phyloP scores from a whole-genome alignment of 1,284 basidiomycete species.

The Heterobasidion parviporum region DNA sequence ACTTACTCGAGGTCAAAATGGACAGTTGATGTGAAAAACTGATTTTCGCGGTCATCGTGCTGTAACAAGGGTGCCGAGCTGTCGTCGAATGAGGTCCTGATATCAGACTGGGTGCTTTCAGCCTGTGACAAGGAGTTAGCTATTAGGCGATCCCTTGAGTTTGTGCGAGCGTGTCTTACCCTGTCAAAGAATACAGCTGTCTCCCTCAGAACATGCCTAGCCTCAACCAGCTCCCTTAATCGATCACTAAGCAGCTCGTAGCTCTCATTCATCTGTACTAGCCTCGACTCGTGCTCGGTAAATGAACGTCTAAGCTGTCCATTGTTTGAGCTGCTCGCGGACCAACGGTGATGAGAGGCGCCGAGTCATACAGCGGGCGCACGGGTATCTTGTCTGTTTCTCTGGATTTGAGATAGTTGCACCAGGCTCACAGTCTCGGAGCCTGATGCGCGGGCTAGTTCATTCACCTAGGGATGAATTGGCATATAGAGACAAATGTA shows the following conservation, averaged over 20 bases:
- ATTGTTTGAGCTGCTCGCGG: too few relatives aligned
- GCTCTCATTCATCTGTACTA: conserved; percentile 30
- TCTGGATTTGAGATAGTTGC: conserved; percentile 86
- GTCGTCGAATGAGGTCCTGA: conserved; percentile 88
- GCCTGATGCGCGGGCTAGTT: too few relatives aligned
- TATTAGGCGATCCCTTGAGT: neutral
- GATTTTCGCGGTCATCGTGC: conserved; percentile 79
- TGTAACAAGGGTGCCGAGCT: conserved; percentile 87
- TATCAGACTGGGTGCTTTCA: conserved; percentile 71
- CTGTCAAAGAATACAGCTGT: conserved; percentile 95
- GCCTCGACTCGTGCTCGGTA: too few relatives aligned
- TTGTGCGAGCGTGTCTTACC: conserved; percentile 31
- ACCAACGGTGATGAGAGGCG: too few relatives aligned
- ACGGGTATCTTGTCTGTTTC: conserved; percentile 82
- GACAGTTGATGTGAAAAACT: conserved; percentile 41
- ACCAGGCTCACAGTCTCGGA: too few relatives aligned
- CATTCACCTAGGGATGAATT: too few relatives aligned
- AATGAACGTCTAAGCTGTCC: too few relatives aligned
- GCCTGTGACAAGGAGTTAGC: conserved; percentile 43
- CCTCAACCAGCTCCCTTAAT: conserved; percentile 86
- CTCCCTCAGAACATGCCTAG: conserved; percentile 87
- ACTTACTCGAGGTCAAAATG: conserved; percentile 82
- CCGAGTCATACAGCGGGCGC: conserved; percentile 74
- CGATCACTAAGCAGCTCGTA: conserved; percentile 88
- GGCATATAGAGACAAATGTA: too few relatives aligned